These are phyloP conservation scores for Cucurbita moschata DNA, from an alignment of 306 rosid species.

Conservation along the genomic window DNA sequence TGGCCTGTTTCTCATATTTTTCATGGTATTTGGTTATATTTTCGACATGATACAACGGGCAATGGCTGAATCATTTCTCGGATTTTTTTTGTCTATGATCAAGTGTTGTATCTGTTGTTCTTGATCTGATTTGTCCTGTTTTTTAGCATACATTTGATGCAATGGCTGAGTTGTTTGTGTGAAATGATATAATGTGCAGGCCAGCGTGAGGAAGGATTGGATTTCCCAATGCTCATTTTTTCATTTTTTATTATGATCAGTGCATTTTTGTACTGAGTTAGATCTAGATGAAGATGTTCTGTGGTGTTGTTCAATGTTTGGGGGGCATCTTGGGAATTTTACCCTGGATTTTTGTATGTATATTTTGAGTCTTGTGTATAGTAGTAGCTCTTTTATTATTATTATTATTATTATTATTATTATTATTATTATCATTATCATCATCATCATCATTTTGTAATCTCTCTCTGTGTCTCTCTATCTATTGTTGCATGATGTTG, in stretches of 20 bases:
- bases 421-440: too few species aligned
- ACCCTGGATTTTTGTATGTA: constrained; percentile 7
- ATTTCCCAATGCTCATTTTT: constrained; percentile 43
- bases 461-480: background rate
- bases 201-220: constrained; percentile 34
- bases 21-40: background rate
- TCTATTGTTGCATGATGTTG: background rate
- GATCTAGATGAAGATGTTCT: constrained; percentile 24
- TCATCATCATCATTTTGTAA: background rate
- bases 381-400: background rate
- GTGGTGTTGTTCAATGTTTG: constrained; percentile 21
- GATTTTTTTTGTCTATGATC: too few species aligned
- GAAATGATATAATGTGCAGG: constrained; percentile 54
- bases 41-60: too few species aligned
- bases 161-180: constrained; percentile 9
- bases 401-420: too few species aligned
- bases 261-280: constrained; percentile 34
- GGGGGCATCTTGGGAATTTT: constrained; percentile 20
- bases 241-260: constrained; percentile 49
- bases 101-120: too few species aligned
- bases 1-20: background rate
- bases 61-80: too few species aligned
- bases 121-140: background rate
- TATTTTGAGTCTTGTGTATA: constrained; percentile 8
- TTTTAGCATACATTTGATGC: background rate